These are phyloP conservation scores for Chlorella sp. DNA, from an alignment of 139 green algal genomes.

Conservation along the genomic window DNA sequence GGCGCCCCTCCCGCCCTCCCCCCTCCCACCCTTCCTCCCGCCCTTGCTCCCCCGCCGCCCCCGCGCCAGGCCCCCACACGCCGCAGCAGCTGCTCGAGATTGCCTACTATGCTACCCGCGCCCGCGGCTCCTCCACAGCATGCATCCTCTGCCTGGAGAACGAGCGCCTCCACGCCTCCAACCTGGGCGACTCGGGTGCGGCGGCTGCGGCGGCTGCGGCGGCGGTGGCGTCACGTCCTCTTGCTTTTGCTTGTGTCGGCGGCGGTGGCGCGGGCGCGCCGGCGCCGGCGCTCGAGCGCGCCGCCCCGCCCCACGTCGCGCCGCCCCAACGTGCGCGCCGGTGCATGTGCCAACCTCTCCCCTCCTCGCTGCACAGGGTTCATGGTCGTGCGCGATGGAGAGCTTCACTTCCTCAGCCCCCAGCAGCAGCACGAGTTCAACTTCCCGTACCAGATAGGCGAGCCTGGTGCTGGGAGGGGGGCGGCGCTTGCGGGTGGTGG, in stretches of 20 bases:
- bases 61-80: slow-evolving; percentile 18
- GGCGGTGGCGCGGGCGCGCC: neutral
- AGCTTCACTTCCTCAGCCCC: slow-evolving; percentile 79
- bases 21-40: too few relatives aligned
- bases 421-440: slow-evolving; percentile 98
- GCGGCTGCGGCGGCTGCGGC: neutral
- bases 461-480: too few relatives aligned
- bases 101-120: slow-evolving; percentile 27
- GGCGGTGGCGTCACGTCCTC: neutral
- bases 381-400: slow-evolving; percentile 27
- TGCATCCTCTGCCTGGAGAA: slow-evolving; percentile 80
- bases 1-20: too few relatives aligned
- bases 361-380: slow-evolving; percentile 36
- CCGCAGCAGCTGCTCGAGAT: slow-evolving; percentile 61
- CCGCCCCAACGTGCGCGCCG: too few relatives aligned
- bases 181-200: slow-evolving; percentile 84
- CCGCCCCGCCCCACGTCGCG: neutral
- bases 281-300: neutral
- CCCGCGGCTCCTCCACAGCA: slow-evolving; percentile 76
- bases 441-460: slow-evolving; percentile 96
- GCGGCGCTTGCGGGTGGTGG: too few relatives aligned
- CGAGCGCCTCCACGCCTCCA: slow-evolving; percentile 69
- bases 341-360: too few relatives aligned
- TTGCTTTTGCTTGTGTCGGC: neutral
- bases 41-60: neutral